Percentiles rank a stretch among this genome's conserved stretches.
These are phyloP conservation scores for Suillus brevipes DNA, from an alignment of 768 basidiomycete genomes.

Conservation along the genomic window DNA sequence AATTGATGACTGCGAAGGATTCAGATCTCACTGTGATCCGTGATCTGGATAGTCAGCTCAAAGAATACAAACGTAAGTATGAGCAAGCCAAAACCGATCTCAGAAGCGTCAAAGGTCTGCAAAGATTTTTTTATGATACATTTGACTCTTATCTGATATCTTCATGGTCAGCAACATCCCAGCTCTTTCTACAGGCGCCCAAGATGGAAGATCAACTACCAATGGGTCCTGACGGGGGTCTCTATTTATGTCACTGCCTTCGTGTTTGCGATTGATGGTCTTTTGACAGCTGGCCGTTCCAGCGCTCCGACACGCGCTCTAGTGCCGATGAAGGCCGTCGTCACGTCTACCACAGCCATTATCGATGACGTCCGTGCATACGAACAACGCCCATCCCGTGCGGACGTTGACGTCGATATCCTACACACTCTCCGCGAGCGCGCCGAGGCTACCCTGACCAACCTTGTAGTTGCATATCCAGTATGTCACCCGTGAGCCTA, in stretches of 20 bases:
- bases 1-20: slow-evolving; percentile 85
- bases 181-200: slow-evolving; percentile 79
- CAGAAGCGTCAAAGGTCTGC: slow-evolving; percentile 85
- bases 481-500: slow-evolving; percentile 91
- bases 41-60: slow-evolving; percentile 77
- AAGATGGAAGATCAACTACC: slow-evolving; percentile 88
- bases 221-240: slow-evolving; percentile 80
- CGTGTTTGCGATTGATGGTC: slow-evolving; percentile 83
- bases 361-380: slow-evolving; percentile 83
- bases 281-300: slow-evolving; percentile 83
- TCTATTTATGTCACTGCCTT: slow-evolving; percentile 90
- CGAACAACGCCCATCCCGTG: slow-evolving; percentile 60
- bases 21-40: slow-evolving; percentile 73
- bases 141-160: neutral
- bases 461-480: slow-evolving; percentile 83
- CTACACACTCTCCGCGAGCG: slow-evolving; percentile 70
- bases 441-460: slow-evolving; percentile 83
- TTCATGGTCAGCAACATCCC: slow-evolving; percentile 75
- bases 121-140: neutral
- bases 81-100: slow-evolving; percentile 95
- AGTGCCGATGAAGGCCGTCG: slow-evolving; percentile 89
- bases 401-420: slow-evolving; percentile 65
- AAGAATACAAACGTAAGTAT: slow-evolving; percentile 93
- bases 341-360: slow-evolving; percentile 85
- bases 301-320: slow-evolving; percentile 88